These are phyloP conservation scores for Talaromyces sp. DNA, from an alignment of 2,329 filamentous ascomycete species.

Conservation along the genomic window DNA sequence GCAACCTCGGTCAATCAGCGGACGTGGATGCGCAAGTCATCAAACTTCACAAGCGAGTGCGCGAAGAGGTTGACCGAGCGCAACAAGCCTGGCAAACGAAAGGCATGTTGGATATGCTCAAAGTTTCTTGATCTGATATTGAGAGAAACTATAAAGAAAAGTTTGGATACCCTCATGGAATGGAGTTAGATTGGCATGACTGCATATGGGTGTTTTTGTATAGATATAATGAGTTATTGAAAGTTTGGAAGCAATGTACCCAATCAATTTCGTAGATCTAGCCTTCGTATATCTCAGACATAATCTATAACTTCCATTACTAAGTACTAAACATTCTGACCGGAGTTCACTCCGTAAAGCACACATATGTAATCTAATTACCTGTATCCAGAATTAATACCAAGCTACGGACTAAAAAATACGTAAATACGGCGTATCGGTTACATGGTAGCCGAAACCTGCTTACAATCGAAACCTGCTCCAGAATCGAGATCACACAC, in stretches of 20 bases:
- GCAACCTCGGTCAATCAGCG: slow-evolving; percentile 70
- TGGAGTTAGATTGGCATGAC: slow-evolving; percentile 17
- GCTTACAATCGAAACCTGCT: not conserved
- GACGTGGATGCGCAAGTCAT: slow-evolving; percentile 71
- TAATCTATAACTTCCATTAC: not conserved
- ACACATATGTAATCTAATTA: not conserved
- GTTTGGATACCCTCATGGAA: slow-evolving; percentile 21
- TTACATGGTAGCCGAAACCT: slow-evolving; percentile 19
- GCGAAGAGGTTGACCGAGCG: slow-evolving; percentile 75
- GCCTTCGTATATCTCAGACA: not conserved
- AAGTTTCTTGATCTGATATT: slow-evolving; percentile 21
- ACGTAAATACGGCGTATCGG: slow-evolving; percentile 6
- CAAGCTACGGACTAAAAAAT: not conserved
- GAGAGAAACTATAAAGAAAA: slow-evolving; percentile 9
- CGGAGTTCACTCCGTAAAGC: not conserved
- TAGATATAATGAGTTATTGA: slow-evolving; percentile 2
- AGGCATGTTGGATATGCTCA: slow-evolving; percentile 83
- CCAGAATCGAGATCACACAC: not conserved
- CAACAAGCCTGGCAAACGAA: slow-evolving; percentile 77
- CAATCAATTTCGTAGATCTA: not conserved
- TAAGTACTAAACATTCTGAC: not conserved
- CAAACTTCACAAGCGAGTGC: slow-evolving; percentile 68
- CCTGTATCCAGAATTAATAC: not conserved
- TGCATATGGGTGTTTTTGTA: slow-evolving; percentile 14
- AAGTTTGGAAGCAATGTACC: not conserved